These are phyloP conservation scores for Russula olivacea DNA, from an alignment of 768 basidiomycete genomes.

Conservation along the genomic window DNA sequence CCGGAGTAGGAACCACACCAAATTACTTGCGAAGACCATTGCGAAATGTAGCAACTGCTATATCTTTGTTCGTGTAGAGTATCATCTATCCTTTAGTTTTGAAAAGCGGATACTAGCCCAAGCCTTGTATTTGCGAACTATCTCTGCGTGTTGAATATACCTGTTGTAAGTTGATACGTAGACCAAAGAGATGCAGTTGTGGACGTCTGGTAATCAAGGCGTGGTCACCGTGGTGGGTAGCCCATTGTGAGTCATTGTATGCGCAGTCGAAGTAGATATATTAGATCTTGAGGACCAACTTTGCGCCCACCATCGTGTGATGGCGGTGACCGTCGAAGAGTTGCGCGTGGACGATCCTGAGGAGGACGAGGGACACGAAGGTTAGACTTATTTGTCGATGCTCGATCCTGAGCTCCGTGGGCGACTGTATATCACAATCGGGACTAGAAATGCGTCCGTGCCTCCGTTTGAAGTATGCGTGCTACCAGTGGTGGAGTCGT, in stretches of 20 bases:
- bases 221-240: too few relatives aligned
- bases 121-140: background rate
- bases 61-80: background rate
- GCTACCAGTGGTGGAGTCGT: conserved; percentile 55
- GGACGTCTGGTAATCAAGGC: conserved; percentile 25
- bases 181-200: too few relatives aligned
- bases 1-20: conserved; percentile 8
- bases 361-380: conserved; percentile 34
- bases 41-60: background rate
- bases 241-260: too few relatives aligned
- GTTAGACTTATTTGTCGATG: conserved; percentile 41
- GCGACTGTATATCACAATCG: conserved; percentile 82
- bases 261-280: too few relatives aligned
- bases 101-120: too few relatives aligned
- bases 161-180: too few relatives aligned
- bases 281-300: too few relatives aligned
- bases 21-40: background rate
- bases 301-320: conserved; percentile 40
- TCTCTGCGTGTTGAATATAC: background rate
- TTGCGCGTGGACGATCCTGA: conserved; percentile 37
- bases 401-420: conserved; percentile 44
- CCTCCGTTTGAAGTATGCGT: conserved; percentile 62
- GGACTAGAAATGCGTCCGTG: conserved; percentile 50
- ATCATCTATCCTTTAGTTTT: background rate
- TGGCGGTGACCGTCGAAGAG: conserved; percentile 71